Percentiles rank a stretch among this genome's conserved stretches.
Conservation (phyloP, 208 protist genomes). For the Wallacemonas sp. region DNA sequence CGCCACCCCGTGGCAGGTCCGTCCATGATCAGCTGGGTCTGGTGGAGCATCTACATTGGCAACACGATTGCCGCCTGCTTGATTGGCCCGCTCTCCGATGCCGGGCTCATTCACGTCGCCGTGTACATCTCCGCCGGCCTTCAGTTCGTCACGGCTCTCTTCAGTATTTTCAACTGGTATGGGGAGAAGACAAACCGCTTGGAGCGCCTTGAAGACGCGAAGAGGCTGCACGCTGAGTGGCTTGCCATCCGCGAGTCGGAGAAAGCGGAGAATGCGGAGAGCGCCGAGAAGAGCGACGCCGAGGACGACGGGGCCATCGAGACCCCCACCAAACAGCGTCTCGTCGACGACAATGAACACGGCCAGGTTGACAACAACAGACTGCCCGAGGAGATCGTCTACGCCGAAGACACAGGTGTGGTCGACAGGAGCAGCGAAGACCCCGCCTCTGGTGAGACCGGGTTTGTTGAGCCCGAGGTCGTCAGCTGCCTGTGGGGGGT, state of each 20-base stretch:
- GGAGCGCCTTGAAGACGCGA: constrained; percentile 18
- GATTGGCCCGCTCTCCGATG: constrained; percentile 30
- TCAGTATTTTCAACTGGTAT: constrained; percentile 29
- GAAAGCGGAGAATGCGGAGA: no score
- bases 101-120: constrained; percentile 9
- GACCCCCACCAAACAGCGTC: no score
- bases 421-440: background rate
- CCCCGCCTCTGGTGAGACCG: background rate
- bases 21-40: constrained; percentile 40
- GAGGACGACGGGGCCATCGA: no score
- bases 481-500: constrained; percentile 12
- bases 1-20: constrained; percentile 14
- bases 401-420: background rate
- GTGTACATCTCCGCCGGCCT: constrained; percentile 21
- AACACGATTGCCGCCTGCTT: constrained; percentile 16
- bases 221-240: background rate
- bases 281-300: no score
- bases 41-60: constrained; percentile 25
- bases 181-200: constrained; percentile 18
- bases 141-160: constrained; percentile 10
- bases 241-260: no score
- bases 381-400: background rate
- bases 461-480: background rate
- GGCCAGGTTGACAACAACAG: no score
- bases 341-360: background rate